A percentile compares a stretch with the other conserved stretches of the same genome.
Evolutionary conservation across 1,284 basidiomycete genomes (phyloP).

Genomic region (Tremellales sp.): DNA sequence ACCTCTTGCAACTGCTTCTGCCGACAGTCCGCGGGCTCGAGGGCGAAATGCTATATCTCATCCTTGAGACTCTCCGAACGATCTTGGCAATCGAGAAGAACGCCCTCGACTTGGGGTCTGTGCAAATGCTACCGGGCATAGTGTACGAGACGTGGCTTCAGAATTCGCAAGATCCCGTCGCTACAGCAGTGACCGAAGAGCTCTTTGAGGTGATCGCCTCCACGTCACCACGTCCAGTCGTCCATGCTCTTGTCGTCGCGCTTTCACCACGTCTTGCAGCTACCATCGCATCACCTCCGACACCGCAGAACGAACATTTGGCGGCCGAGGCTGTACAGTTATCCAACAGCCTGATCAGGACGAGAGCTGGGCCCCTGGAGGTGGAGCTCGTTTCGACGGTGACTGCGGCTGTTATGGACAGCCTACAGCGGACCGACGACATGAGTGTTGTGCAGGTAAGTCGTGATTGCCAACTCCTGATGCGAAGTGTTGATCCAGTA

Average conservation of each 20-base stretch:
- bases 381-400: slow-evolving; percentile 69
- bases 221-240: slow-evolving; percentile 47
- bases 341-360: slow-evolving; percentile 63
- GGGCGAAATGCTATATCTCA: slow-evolving; percentile 84
- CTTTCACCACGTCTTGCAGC: slow-evolving; percentile 68
- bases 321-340: slow-evolving; percentile 74
- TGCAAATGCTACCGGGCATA: slow-evolving; percentile 63
- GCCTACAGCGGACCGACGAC: slow-evolving; percentile 66
- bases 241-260: slow-evolving; percentile 59
- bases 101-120: slow-evolving; percentile 61
- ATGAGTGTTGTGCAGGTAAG: slow-evolving; percentile 75
- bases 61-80: slow-evolving; percentile 68
- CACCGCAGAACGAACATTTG: slow-evolving; percentile 65
- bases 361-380: slow-evolving; percentile 62
- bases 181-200: slow-evolving; percentile 79
- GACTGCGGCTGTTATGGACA: slow-evolving; percentile 68
- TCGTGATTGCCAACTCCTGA: neutral
- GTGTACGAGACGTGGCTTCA: too few relatives aligned
- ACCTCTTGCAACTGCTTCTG: too few relatives aligned
- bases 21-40: slow-evolving; percentile 54
- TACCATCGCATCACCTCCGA: slow-evolving; percentile 57
- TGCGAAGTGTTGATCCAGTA: slow-evolving; percentile 39
- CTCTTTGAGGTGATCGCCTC: slow-evolving; percentile 66
- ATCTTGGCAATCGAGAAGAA: slow-evolving; percentile 65
- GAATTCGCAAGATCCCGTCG: slow-evolving; percentile 92